These are phyloP conservation scores for Pelargonium nanum DNA, from an alignment of 345 rosid species.

Conservation along the genomic window DNA sequence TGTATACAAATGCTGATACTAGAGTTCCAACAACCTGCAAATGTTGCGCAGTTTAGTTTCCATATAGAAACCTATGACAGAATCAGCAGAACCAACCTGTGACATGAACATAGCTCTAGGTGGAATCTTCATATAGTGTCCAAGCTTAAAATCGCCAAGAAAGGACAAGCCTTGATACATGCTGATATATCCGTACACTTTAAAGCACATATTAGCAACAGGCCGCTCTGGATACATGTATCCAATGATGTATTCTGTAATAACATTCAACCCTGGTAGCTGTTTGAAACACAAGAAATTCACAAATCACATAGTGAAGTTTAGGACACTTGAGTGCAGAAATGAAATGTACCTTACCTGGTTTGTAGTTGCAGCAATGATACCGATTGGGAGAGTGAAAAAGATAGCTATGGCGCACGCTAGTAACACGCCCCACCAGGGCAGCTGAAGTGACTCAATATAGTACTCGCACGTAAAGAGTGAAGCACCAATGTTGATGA, in stretches of 20 bases:
- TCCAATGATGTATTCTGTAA: conserved; percentile 59
- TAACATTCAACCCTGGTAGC: conserved; percentile 53
- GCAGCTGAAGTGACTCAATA: conserved; percentile 47
- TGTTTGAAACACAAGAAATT: conserved; percentile 8
- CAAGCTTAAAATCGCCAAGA: conserved; percentile 53
- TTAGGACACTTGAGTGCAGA: too few relatives aligned
- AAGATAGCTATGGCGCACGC: conserved; percentile 54
- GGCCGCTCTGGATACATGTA: conserved; percentile 57
- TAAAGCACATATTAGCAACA: conserved; percentile 75
- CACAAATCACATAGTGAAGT: background rate
- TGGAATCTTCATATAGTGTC: conserved; percentile 73
- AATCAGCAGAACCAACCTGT: conserved; percentile 25
- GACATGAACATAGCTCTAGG: conserved; percentile 63
- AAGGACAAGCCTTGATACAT: conserved; percentile 56
- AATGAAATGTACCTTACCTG: background rate
- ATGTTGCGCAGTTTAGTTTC: too few relatives aligned
- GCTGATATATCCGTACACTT: conserved; percentile 65
- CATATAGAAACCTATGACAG: background rate
- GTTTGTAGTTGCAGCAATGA: conserved; percentile 40
- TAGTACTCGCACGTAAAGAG: conserved; percentile 40
- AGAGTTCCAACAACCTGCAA: conserved; percentile 49
- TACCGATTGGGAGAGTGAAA: conserved; percentile 61
- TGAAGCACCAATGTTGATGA: conserved; percentile 29
- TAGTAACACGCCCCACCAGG: conserved; percentile 74
- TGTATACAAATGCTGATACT: conserved; percentile 37